Evolutionary conservation across 2,329 filamentous ascomycete genomes (phyloP).

Genomic region (Alternaria ethzedia): DNA sequence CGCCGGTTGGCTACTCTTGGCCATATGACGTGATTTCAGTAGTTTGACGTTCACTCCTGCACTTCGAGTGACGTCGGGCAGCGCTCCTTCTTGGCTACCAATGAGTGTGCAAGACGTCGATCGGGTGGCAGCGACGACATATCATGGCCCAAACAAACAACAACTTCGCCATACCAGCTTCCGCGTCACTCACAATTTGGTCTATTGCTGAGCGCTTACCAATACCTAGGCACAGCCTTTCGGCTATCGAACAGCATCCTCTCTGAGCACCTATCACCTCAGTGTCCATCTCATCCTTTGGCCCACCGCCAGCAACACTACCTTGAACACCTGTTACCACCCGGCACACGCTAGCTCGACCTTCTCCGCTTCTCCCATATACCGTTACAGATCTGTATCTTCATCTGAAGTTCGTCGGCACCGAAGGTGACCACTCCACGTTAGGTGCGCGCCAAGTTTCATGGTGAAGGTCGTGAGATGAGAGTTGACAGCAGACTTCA

Average conservation of each 20-base stretch:
- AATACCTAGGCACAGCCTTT: not conserved
- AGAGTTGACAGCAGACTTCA: not conserved
- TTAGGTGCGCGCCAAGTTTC: not conserved
- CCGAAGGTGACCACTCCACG: not conserved
- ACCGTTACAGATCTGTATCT: not conserved
- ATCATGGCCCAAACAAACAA: constrained; percentile 1
- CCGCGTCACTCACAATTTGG: not conserved
- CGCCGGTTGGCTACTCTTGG: not conserved
- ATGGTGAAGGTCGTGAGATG: not conserved
- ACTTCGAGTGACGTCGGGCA: not conserved
- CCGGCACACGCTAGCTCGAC: not conserved
- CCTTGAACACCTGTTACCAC: not conserved
- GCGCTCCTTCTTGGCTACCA: not conserved
- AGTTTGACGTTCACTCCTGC: not conserved
- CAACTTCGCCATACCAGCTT: not conserved
- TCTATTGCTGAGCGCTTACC: not conserved
- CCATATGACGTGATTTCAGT: not conserved
- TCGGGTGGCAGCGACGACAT: not conserved
- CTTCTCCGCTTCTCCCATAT: not conserved
- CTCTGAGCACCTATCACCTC: not conserved
- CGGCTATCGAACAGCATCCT: constrained; percentile 12
- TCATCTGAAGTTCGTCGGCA: not conserved
- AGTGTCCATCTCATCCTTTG: not conserved
- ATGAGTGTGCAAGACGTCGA: not conserved
- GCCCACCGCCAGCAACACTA: not conserved